These are phyloP conservation scores for Simplicillium aogashimaense DNA, from an alignment of 2,329 filamentous ascomycete species.

Conservation along the genomic window DNA sequence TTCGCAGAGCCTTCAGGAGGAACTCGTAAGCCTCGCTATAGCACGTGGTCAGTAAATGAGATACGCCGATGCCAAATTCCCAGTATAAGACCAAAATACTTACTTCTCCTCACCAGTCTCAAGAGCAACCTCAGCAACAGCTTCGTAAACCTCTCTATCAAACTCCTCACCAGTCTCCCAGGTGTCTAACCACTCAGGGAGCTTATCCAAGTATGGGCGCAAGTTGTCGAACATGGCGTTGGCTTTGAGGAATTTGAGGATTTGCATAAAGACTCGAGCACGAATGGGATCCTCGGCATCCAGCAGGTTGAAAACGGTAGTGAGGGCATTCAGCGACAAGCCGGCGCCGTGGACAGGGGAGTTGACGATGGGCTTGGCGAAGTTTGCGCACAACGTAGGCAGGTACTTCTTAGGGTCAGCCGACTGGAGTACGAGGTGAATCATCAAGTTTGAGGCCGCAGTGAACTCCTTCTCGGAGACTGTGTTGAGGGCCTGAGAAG, in stretches of 20 bases:
- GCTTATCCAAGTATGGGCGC: conserved; percentile 70
- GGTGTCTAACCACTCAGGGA: conserved; percentile 70
- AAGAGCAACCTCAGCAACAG: conserved; percentile 70
- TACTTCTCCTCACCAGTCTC: conserved; percentile 70
- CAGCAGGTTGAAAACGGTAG: conserved; percentile 94
- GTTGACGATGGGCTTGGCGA: conserved; percentile 75
- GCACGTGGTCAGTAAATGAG: conserved; percentile 6
- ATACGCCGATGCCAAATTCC: neutral
- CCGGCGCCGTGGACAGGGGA: conserved; percentile 78
- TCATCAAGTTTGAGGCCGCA: conserved; percentile 90
- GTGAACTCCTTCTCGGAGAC: conserved; percentile 96
- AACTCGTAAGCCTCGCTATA: conserved; percentile 55
- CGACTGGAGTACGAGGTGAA: conserved; percentile 84
- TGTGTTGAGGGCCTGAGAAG: conserved; percentile 66
- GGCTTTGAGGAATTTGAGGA: conserved; percentile 71
- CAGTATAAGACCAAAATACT: conserved; percentile 23
- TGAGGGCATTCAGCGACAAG: conserved; percentile 81
- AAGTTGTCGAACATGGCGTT: conserved; percentile 74
- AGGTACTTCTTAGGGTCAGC: conserved; percentile 79
- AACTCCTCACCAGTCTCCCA: conserved; percentile 82
- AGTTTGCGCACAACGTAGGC: conserved; percentile 78
- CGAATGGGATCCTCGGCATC: conserved; percentile 65
- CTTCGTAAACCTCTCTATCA: conserved; percentile 73
- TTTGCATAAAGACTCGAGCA: conserved; percentile 83
- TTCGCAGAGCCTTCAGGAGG: conserved; percentile 50